Percentiles rank a stretch among this genome's conserved stretches.
phyloP scores from a whole-genome alignment of 805 yeast species.

The Kodamaea leandrae region DNA sequence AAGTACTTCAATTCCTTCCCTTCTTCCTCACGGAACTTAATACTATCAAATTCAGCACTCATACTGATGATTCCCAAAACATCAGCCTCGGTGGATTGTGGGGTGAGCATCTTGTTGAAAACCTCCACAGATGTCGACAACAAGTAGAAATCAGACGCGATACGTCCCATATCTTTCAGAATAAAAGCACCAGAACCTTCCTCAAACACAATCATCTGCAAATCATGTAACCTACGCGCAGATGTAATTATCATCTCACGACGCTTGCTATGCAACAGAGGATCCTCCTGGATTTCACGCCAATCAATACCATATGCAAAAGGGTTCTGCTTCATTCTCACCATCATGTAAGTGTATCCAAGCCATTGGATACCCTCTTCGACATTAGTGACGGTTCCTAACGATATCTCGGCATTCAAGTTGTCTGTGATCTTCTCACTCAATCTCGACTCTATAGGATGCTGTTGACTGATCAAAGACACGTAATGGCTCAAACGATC shows the following conservation, averaged over 20 bases:
- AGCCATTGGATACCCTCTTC: constrained; percentile 96
- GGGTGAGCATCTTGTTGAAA: constrained; percentile 80
- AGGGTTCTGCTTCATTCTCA: constrained; percentile 93
- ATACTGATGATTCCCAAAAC: constrained; percentile 81
- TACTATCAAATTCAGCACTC: constrained; percentile 91
- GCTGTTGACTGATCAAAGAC: constrained; percentile 87
- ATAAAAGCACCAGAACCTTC: constrained; percentile 76
- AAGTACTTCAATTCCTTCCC: constrained; percentile 64
- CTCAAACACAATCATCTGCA: constrained; percentile 93
- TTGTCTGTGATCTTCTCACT: constrained; percentile 82
- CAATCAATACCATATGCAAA: constrained; percentile 88
- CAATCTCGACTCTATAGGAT: constrained; percentile 88
- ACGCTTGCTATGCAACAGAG: constrained; percentile 68
- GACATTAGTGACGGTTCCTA: constrained; percentile 92
- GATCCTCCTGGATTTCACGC: constrained; percentile 82
- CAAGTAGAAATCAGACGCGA: constrained; percentile 91
- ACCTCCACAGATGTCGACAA: constrained; percentile 83
- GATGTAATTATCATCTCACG: constrained; percentile 74
- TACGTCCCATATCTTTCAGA: constrained; percentile 87
- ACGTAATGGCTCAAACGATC: constrained; percentile 86
- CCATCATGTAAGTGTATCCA: constrained; percentile 94
- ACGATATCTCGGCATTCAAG: constrained; percentile 90
- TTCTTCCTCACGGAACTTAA: constrained; percentile 88
- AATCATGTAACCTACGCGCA: constrained; percentile 75
- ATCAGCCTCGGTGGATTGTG: constrained; percentile 89